These are phyloP conservation scores for Ascochyta fabae DNA, from an alignment of 2,329 filamentous ascomycete genomes.

Conservation along the genomic window DNA sequence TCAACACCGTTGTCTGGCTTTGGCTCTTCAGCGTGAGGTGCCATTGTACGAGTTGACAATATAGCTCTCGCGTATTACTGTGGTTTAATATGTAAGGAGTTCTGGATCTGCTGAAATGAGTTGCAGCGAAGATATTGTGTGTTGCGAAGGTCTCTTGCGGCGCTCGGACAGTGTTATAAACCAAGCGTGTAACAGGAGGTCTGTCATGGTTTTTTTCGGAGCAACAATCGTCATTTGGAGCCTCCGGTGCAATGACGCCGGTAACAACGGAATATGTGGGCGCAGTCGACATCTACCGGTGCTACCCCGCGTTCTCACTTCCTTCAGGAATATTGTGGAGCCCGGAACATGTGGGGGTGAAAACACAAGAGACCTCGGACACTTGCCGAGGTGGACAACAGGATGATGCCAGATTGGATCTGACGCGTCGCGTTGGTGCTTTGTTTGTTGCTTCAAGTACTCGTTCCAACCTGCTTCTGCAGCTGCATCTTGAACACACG, in stretches of 20 bases:
- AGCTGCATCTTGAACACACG: too few relatives aligned
- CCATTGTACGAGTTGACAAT: conserved; percentile 9
- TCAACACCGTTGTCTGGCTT: conserved; percentile 25
- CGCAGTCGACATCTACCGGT: not conserved
- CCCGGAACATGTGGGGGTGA: conserved; percentile 1
- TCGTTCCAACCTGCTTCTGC: not conserved
- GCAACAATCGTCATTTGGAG: not conserved
- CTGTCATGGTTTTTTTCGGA: not conserved
- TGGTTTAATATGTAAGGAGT: too few relatives aligned
- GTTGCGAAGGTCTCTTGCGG: too few relatives aligned
- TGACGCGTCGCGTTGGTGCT: not conserved
- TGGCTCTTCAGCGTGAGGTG: conserved; percentile 26
- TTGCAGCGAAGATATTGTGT: too few relatives aligned
- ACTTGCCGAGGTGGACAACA: not conserved
- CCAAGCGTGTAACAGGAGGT: too few relatives aligned
- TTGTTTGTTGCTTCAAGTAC: conserved; percentile 1
- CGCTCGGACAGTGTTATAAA: too few relatives aligned
- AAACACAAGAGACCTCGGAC: not conserved
- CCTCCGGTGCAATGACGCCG: not conserved
- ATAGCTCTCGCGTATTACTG: not conserved
- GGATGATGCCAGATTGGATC: not conserved
- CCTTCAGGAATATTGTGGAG: not conserved
- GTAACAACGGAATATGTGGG: conserved; percentile 2
- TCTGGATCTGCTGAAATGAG: too few relatives aligned
- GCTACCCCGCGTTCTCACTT: not conserved